These are phyloP conservation scores for Pisolithus microcarpus DNA, from an alignment of 768 basidiomycete genomes.

Conservation along the genomic window DNA sequence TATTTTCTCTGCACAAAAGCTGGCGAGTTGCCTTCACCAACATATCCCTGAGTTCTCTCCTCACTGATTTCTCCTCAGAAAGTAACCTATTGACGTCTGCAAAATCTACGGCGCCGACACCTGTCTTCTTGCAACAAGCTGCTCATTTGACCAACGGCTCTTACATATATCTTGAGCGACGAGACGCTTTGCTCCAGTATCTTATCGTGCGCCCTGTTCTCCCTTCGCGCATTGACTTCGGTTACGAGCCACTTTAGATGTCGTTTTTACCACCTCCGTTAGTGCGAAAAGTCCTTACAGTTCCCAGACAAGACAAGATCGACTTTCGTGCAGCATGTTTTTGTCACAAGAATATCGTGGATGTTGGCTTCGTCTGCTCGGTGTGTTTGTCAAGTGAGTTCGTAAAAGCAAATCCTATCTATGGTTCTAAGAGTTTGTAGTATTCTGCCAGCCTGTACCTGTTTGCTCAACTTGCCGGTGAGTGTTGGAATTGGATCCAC, in stretches of 20 bases:
- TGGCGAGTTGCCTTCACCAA: conserved; percentile 43
- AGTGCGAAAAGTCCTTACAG: conserved; percentile 68
- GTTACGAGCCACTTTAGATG: conserved; percentile 52
- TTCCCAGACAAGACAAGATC: conserved; percentile 90
- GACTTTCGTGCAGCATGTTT: conserved; percentile 98
- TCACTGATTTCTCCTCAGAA: conserved; percentile 46
- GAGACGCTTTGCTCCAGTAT: conserved; percentile 87
- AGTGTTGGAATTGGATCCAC: conserved; percentile 23
- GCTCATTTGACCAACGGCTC: conserved; percentile 92
- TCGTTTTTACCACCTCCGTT: conserved; percentile 66
- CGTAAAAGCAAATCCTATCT: neutral
- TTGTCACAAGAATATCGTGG: conserved; percentile 95
- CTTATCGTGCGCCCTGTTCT: conserved; percentile 51
- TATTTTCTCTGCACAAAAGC: conserved; percentile 97
- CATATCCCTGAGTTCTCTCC: neutral
- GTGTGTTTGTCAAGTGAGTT: conserved; percentile 91
- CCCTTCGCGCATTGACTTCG: neutral
- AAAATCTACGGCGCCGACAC: conserved; percentile 85
- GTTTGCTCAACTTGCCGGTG: conserved; percentile 93
- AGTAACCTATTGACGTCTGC: conserved; percentile 94
- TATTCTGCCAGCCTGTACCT: conserved; percentile 90
- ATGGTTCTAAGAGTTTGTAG: conserved; percentile 35
- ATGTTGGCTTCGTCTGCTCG: conserved; percentile 97
- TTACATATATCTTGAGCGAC: conserved; percentile 77
- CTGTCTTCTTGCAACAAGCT: conserved; percentile 95